Base-by-base conservation (phyloP, 2,329 filamentous ascomycete genomes). In the Podosphaera leucotricha region DNA sequence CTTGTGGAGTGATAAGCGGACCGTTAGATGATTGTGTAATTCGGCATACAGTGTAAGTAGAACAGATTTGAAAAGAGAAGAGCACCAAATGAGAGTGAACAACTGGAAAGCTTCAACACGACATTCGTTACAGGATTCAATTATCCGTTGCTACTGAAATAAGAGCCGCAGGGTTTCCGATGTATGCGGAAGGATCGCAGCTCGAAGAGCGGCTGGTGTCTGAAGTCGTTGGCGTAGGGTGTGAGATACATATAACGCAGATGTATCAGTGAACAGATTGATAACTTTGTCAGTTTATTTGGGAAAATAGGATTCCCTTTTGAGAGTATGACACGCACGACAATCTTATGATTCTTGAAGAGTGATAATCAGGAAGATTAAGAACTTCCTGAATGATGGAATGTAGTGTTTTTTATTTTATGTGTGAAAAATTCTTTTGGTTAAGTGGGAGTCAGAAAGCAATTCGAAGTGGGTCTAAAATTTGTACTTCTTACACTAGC, bases 131-230 rank as follows among this genome's bases (percentile, higher is more conserved):
- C 46, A 46, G 47, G 44, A 28, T 36, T 36, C 37, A 39, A 43
- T 48, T 50, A 94, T 72, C 86, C 87, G 81, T 90, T 87, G 59
- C 82, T 85, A 67, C 76, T 79, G 66, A 84, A 79, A 66, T 85
- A 76, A 64, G 75, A 75, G 71, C 80, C 86, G 80, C 82, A 83
- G 72, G 77, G 81, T 77, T 82, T 92, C 73, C 81, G 78, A 77
- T 77, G 72, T 80, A 82, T 85, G 75, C 84, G 84, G 82, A 92
- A 92, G 74, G 79, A 72, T 75, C 86, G 84, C 81, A 92, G 83
- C 81, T 84, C 83, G 71, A 83, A 76, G 71, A 83, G 83, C 74
- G 78, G 77, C 69, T 79, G 77, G 78, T 87, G 79, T 82, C 78
- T 82, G 77, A 83, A 85, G 77, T 84, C 77, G 80, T 81, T 75